These are phyloP conservation scores for Blastomyces gilchristii DNA, from an alignment of 2,329 filamentous ascomycete species.

Conservation along the genomic window DNA sequence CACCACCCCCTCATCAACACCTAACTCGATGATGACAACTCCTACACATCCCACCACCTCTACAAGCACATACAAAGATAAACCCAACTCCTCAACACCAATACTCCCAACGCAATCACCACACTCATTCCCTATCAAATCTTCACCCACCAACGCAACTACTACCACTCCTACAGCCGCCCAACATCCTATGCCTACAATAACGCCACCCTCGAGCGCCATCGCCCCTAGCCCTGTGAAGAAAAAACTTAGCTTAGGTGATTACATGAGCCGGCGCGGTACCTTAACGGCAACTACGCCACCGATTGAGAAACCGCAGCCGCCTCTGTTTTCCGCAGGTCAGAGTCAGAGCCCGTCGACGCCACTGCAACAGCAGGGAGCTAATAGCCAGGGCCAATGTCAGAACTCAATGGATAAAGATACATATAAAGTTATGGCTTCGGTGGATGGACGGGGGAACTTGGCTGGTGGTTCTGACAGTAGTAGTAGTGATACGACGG, in stretches of 20 bases:
- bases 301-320: constrained; percentile 32
- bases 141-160: not conserved
- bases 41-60: constrained; percentile 7
- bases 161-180: not conserved
- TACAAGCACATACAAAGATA: constrained; percentile 11
- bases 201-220: constrained; percentile 21
- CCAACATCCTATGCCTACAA: constrained; percentile 16
- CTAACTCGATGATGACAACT: not conserved
- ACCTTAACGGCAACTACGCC: constrained; percentile 28
- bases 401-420: not conserved
- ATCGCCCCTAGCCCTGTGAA: constrained; percentile 40
- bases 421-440: not conserved
- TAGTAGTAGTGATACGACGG: not conserved
- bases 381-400: not conserved
- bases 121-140: constrained; percentile 17
- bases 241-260: constrained; percentile 42
- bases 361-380: constrained; percentile 1
- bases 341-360: constrained; percentile 20
- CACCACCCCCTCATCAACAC: constrained; percentile 13
- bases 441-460: not conserved
- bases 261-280: constrained; percentile 38
- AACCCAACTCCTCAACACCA: constrained; percentile 24
- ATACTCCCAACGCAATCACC: constrained; percentile 22
- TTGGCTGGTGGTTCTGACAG: not conserved
- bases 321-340: constrained; percentile 21